A percentile compares a stretch with the other conserved stretches of the same genome.
Conservation (phyloP, 108 stramenopile species). For the Discostella stelligeroides region DNA sequence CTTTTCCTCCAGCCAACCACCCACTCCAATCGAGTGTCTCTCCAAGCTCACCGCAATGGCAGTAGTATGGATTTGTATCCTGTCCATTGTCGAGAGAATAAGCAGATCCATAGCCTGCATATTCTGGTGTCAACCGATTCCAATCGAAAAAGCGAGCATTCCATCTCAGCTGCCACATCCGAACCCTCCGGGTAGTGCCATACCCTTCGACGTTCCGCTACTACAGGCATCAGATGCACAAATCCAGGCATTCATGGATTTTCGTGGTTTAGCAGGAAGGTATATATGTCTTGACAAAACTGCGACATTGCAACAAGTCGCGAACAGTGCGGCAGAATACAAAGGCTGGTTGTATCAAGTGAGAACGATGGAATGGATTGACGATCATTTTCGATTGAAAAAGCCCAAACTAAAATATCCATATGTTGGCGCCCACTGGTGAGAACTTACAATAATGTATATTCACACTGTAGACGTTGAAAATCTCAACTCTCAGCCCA, state of each 20-base stretch:
- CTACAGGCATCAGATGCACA: conserved; percentile 27
- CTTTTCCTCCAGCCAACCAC: no score
- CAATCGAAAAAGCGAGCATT: conserved; percentile 16
- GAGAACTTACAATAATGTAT: conserved; percentile 1
- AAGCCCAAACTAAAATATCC: conserved; percentile 32
- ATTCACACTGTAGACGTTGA: not conserved
- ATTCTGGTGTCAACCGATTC: conserved; percentile 34
- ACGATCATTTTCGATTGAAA: conserved; percentile 43
- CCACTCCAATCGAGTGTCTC: no score
- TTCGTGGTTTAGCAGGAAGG: not conserved
- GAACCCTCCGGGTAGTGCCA: conserved; percentile 33
- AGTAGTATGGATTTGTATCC: conserved; percentile 16
- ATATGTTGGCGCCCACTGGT: conserved; percentile 45
- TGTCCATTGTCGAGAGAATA: conserved; percentile 1
- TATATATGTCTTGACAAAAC: not conserved
- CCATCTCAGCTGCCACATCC: conserved; percentile 44
- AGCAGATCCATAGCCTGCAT: conserved; percentile 1
- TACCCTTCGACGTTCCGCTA: conserved; percentile 41
- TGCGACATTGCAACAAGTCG: conserved; percentile 22
- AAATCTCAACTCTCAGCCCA: not conserved
- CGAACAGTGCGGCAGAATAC: conserved; percentile 35
- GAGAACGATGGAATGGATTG: conserved; percentile 35
- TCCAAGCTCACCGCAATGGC: no score
- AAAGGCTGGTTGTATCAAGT: conserved; percentile 37
- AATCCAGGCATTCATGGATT: conserved; percentile 26